Evolutionary conservation across 1,284 basidiomycete genomes (phyloP).

Genomic region (Irpex sp.): DNA sequence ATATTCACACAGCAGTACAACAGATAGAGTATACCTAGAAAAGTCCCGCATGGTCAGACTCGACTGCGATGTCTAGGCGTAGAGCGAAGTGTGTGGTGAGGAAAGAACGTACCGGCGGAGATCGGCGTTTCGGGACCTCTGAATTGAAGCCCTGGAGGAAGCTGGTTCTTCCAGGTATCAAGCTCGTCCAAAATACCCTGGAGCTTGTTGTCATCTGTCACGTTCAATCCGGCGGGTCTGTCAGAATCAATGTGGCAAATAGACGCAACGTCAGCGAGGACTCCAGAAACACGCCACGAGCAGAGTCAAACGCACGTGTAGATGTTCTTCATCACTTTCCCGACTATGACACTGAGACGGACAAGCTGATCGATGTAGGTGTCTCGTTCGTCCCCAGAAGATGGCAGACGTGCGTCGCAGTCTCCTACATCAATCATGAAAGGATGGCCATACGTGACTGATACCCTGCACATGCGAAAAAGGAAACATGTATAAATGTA

Average conservation of each 20-base stretch:
- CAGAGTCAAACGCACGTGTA: constrained; percentile 56
- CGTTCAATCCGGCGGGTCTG: constrained; percentile 82
- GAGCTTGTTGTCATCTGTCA: constrained; percentile 78
- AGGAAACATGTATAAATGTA: background rate
- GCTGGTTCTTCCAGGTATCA: constrained; percentile 69
- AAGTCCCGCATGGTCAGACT: background rate
- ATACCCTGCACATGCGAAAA: constrained; percentile 47
- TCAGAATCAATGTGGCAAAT: constrained; percentile 8
- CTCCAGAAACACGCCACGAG: constrained; percentile 9
- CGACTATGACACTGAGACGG: constrained; percentile 83
- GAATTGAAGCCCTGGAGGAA: constrained; percentile 77
- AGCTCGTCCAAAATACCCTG: constrained; percentile 70
- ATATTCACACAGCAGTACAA: constrained; percentile 85
- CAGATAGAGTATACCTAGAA: constrained; percentile 76
- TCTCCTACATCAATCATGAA: constrained; percentile 92
- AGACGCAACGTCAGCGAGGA: constrained; percentile 7
- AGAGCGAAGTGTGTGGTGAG: constrained; percentile 7
- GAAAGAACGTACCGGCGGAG: constrained; percentile 52
- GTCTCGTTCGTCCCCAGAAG: constrained; percentile 67
- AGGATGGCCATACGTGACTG: constrained; percentile 80
- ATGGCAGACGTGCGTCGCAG: constrained; percentile 88
- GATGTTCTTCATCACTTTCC: constrained; percentile 86
- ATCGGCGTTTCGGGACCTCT: constrained; percentile 59
- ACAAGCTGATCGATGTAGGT: constrained; percentile 85
- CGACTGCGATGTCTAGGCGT: background rate